Evolutionary conservation across 2,329 filamentous ascomycete species (phyloP), one percentile per base, ranked within the genome.

Genomic region (Cyclaneusma minus): DNA sequence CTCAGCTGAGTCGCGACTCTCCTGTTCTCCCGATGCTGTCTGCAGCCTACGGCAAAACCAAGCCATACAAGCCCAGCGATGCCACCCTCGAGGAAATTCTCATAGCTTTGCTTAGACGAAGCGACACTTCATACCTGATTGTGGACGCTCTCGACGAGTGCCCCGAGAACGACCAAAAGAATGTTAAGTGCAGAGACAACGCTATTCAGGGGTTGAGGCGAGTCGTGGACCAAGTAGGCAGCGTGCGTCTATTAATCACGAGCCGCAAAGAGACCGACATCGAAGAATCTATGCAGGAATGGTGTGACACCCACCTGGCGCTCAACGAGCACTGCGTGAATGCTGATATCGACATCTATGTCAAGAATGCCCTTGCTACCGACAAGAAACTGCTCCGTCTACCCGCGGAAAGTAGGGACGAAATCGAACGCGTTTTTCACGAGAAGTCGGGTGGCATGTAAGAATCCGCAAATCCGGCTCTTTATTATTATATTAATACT

Each of bases 101-200:
- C n/a, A n/a, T n/a, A n/a, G n/a, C n/a, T n/a, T n/a, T n/a, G n/a
- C n/a, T n/a, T n/a, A n/a, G n/a, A n/a, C n/a, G n/a, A n/a, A n/a
- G n/a, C n/a, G n/a, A n/a, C n/a, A n/a, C n/a, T n/a, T 3, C 37
- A 3, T 45, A 36, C 29, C 30, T 49, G 11, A 27, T 47, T 12
- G 11, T 49, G 3, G 45, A 49, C 30, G 46, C 46, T 14, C 31
- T 48, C 5, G 46, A 48, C 16, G 46, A 49, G 29, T 45, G 42
- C 19, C 9, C 13, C 15, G 21, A 21, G 8, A 28, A 11, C 16
- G 18, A n/a, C 4, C 11, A 7, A 9, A n/a, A n/a, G n/a, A n/a
- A n/a, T n/a, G n/a, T n/a, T n/a, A n/a, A n/a, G n/a, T n/a, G n/a
- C n/a, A n/a, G n/a, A n/a, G n/a, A n/a, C n/a, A n/a, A n/a, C n/a